Percentiles rank a stretch among this genome's conserved stretches.
These are phyloP conservation scores for Boletus subcaerulescens DNA, from an alignment of 768 basidiomycete genomes.

Conservation along the genomic window DNA sequence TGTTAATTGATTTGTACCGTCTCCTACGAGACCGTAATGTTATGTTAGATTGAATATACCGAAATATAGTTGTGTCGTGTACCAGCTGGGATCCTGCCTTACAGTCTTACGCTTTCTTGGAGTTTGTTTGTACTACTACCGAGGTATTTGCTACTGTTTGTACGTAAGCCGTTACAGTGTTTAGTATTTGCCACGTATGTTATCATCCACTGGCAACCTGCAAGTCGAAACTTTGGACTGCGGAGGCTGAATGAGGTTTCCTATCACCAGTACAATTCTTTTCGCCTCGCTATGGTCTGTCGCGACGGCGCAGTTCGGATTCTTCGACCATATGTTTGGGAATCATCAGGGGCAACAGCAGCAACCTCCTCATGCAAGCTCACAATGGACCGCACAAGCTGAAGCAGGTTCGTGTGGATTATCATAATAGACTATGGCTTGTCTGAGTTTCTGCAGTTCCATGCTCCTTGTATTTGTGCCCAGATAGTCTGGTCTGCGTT, in stretches of 20 bases:
- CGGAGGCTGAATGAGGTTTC: conserved; percentile 14
- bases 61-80: neutral
- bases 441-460: conserved; percentile 45
- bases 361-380: conserved; percentile 42
- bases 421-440: neutral
- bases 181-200: no score
- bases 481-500: conserved; percentile 68
- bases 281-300: conserved; percentile 28
- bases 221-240: neutral
- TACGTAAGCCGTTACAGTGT: neutral
- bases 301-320: conserved; percentile 66
- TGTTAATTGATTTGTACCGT: conserved; percentile 33
- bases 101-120: no score
- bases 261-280: conserved; percentile 7
- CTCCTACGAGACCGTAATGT: conserved; percentile 26
- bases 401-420: conserved; percentile 51
- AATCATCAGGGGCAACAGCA: conserved; percentile 48
- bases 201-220: no score
- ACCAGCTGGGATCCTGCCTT: neutral
- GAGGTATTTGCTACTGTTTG: neutral
- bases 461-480: conserved; percentile 76
- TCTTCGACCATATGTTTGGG: conserved; percentile 78
- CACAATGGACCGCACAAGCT: conserved; percentile 64
- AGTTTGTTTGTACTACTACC: no score
- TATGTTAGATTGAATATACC: conserved; percentile 23